Evolutionary conservation across 768 basidiomycete genomes (phyloP), one percentile per base, ranked within the genome.

Genomic region (Russula vinacea): DNA sequence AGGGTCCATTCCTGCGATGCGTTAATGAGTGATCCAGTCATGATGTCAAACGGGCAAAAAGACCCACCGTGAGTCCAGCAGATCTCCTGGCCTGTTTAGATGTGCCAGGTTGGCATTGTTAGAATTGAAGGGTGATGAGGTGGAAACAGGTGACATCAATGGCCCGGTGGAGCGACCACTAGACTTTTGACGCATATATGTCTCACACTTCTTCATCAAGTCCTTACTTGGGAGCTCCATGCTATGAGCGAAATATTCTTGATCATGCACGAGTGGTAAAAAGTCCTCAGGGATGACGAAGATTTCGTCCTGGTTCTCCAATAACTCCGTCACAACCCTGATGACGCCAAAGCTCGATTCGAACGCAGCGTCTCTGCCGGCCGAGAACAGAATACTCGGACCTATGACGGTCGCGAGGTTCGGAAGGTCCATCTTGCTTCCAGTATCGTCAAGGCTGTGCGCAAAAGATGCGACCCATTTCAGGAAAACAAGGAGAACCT

Each of bases 401-500:
- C 90, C 89, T 69, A 98, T 95, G 76, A 98, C 96, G 10, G 94
- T 98, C 40, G 97, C 94, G 68, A 99, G 82, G 74, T 99, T 99
- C 19, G 82, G 82, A 53, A 98, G 79, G 75, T 99, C 97, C 97
- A 99, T 99, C 78, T 96, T 95, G 77, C 92, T 95, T 47, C 95
- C 95, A 0, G 96, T 98, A 72, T 92, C 92, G 69, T 94, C 93
- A 71, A 98, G 95, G 79, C 95, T 86, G 76, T 99, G 96, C 55
- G 97, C 94, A 74, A 99, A 99, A 2, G 94, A 97, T 11, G 96
- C 96, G 13, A 99, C 97, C 97, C 97, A 99, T 76, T 98, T 97
- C 69, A 99, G 82, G 79, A 99, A 99, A 35, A 97, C 95, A 73
- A 97, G 98, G 56, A 99, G 79, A 56, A 97, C 92, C 76, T 99